Evolutionary conservation across 768 basidiomycete genomes (phyloP).

Genomic region (Rhodotorula taiwanensis): DNA sequence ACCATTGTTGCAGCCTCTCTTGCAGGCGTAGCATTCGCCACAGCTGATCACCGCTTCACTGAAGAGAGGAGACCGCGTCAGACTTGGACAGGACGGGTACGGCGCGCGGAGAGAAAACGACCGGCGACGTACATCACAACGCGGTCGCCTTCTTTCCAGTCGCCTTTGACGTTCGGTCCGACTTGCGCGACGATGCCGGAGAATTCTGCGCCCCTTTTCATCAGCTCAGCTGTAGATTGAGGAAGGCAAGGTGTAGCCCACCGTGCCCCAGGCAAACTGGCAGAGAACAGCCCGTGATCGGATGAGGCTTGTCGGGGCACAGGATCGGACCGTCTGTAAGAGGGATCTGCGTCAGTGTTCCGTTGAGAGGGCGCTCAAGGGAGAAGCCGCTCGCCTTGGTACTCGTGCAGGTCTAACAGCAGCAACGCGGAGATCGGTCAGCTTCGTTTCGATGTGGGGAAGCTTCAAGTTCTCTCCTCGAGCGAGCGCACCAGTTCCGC

Average conservation of each 20-base stretch:
- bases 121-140: slow-evolving; percentile 42
- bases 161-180: slow-evolving; percentile 44
- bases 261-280: slow-evolving; percentile 51
- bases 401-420: slow-evolving; percentile 47
- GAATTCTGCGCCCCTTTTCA: slow-evolving; percentile 22
- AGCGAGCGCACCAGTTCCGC: slow-evolving; percentile 41
- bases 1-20: slow-evolving; percentile 41
- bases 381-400: slow-evolving; percentile 32
- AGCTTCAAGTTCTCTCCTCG: no score
- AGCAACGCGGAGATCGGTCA: neutral
- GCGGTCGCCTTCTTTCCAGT: slow-evolving; percentile 46
- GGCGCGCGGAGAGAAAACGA: no score
- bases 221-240: neutral
- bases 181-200: slow-evolving; percentile 33
- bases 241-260: slow-evolving; percentile 39
- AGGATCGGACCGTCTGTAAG: slow-evolving; percentile 38
- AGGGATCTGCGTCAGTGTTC: neutral
- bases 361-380: neutral
- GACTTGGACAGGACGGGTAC: no score
- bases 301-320: slow-evolving; percentile 45
- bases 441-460: neutral
- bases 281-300: slow-evolving; percentile 46
- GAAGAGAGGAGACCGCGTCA: neutral
- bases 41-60: slow-evolving; percentile 51
- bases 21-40: slow-evolving; percentile 41